These are phyloP conservation scores for Venturia asperata DNA, from an alignment of 2,329 filamentous ascomycete species.

Conservation along the genomic window DNA sequence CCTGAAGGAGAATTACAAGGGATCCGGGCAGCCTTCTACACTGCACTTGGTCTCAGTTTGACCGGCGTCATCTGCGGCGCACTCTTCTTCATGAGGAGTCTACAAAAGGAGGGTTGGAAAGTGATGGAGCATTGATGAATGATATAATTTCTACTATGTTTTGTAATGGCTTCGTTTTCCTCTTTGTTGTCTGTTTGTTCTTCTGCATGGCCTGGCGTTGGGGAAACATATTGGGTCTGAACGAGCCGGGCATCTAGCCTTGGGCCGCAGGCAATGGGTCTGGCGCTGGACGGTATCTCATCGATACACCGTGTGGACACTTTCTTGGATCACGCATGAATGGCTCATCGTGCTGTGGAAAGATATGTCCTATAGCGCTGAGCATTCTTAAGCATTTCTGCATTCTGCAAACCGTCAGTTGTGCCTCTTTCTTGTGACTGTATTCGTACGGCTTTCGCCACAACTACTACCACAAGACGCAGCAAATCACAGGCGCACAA, in stretches of 20 bases:
- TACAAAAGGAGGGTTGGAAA: constrained; percentile 25
- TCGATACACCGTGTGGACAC: background rate
- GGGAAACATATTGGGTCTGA: constrained; percentile 7
- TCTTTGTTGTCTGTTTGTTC: background rate
- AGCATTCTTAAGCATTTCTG: background rate
- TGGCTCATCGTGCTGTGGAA: background rate
- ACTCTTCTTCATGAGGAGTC: constrained; percentile 23
- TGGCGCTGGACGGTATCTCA: background rate
- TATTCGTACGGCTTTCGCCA: no score
- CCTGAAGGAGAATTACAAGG: constrained; percentile 1
- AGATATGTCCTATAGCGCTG: background rate
- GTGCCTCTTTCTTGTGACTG: background rate
- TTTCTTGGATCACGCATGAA: background rate
- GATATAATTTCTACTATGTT: background rate
- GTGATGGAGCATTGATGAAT: constrained; percentile 23
- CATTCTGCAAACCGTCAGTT: no score
- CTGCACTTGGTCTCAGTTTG: constrained; percentile 24
- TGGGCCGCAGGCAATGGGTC: background rate
- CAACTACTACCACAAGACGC: no score
- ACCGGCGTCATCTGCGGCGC: constrained; percentile 24
- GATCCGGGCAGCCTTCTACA: constrained; percentile 24
- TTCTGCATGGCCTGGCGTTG: constrained; percentile 9
- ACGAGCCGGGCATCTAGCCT: constrained; percentile 5
- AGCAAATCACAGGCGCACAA: no score
- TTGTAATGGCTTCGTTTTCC: background rate